Conservation (phyloP, 768 basidiomycete species). For the Calvatia gigantea region DNA sequence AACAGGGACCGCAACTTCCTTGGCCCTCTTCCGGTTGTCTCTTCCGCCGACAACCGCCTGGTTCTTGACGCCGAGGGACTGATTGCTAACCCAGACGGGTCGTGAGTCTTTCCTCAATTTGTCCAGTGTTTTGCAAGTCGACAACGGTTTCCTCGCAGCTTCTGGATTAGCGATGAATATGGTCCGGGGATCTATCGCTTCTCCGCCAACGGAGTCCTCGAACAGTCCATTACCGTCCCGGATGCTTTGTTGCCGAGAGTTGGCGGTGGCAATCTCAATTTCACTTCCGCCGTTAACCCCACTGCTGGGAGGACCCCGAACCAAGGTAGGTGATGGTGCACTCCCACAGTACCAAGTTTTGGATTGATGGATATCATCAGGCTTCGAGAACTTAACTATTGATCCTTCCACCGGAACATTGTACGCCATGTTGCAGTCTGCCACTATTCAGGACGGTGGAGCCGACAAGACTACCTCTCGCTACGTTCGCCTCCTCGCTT, state of each 20-base stretch:
- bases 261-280: slow-evolving; percentile 42
- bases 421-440: slow-evolving; percentile 62
- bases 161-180: slow-evolving; percentile 69
- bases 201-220: slow-evolving; percentile 39
- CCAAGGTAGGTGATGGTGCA: slow-evolving; percentile 36
- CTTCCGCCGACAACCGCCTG: slow-evolving; percentile 38
- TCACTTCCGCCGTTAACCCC: slow-evolving; percentile 46
- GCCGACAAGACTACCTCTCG: slow-evolving; percentile 40
- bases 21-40: slow-evolving; percentile 47
- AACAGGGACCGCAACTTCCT: slow-evolving; percentile 23
- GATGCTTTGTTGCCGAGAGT: slow-evolving; percentile 49
- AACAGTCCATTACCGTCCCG: slow-evolving; percentile 58
- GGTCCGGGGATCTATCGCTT: slow-evolving; percentile 64
- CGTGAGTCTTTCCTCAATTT: slow-evolving; percentile 29
- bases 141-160: slow-evolving; percentile 28
- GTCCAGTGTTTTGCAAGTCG: neutral
- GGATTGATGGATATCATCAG: too few relatives aligned
- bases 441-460: slow-evolving; percentile 63
- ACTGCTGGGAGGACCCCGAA: slow-evolving; percentile 52
- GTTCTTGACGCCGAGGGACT: slow-evolving; percentile 59
- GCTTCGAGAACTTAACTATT: slow-evolving; percentile 58
- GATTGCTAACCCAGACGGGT: slow-evolving; percentile 54
- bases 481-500: slow-evolving; percentile 56
- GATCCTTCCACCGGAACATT: slow-evolving; percentile 44
- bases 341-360: too few relatives aligned